Base-by-base conservation (phyloP, 768 basidiomycete genomes). In the Suillus subluteus region DNA sequence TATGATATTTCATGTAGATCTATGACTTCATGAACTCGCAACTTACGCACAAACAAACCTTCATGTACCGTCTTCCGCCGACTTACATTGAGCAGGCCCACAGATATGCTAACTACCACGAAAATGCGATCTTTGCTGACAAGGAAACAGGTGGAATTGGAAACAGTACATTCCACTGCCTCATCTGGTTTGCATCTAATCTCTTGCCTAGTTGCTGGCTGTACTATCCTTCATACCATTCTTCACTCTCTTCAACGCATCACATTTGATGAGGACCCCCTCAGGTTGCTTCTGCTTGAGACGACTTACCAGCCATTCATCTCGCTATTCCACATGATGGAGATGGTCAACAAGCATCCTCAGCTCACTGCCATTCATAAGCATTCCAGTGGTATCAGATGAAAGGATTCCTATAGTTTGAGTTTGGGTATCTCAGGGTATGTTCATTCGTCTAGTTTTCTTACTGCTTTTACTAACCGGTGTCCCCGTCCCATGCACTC, bases 221-320 rank as follows among this genome's bases (percentile, higher is more conserved):
- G 91, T 69, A 89, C 93, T 23, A 80, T 93, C 68, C 79, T 95
- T 43, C 83, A 87, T 70, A 89, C 89, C 21, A 86, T 96, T 75
- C 80, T 93, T 66, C 81, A 75, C 61, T 86, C 92, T 35, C 84
- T 95, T 62, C 86, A 92, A 74, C 88, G 87, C 67, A 90, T 96
- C 77, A 86, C 89, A 18, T 91, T 89, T 80, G 87, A 89, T 66
- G 87, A 85, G 66, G 90, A 92, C 79, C 89, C 91, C 41, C 86
- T 95, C 62, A 89, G 91, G 72, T 82, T 95, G 75, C 81, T 91
- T 75, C 79, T 94, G 67, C 82, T 92, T 69, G 87, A 90, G 79
- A 88, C 89, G 11, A 91, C 91, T 65, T 95, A 95, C 81, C 93
- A 95, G 77, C 88, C 93, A 6, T 92, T 95, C 84, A 87, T 94